These are phyloP conservation scores for Trametes pubescens DNA, from an alignment of 1,284 basidiomycete genomes.

Conservation along the genomic window DNA sequence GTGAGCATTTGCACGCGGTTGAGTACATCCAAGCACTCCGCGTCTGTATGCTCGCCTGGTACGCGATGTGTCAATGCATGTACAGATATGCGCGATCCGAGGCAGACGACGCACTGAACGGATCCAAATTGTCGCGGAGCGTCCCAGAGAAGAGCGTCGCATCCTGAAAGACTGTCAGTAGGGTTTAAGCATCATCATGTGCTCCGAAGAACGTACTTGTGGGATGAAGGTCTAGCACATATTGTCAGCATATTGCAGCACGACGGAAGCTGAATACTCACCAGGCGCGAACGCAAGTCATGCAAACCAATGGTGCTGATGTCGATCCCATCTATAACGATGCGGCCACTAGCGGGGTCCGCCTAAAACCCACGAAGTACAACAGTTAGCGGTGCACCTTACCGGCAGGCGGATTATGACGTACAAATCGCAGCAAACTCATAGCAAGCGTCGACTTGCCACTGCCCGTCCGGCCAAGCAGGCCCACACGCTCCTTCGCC, in stretches of 20 bases:
- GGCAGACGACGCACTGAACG: constrained; percentile 60
- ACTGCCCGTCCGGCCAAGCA: constrained; percentile 80
- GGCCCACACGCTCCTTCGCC: constrained; percentile 73
- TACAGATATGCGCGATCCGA: constrained; percentile 16
- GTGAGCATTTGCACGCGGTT: constrained; percentile 70
- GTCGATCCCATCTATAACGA: constrained; percentile 90
- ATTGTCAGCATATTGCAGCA: background rate
- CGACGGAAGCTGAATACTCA: constrained; percentile 44
- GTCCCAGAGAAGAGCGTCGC: constrained; percentile 89
- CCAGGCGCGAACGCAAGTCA: constrained; percentile 81
- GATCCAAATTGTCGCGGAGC: constrained; percentile 87
- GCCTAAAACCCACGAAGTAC: constrained; percentile 48
- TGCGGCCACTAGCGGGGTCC: constrained; percentile 82
- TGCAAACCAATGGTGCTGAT: constrained; percentile 88
- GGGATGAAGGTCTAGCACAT: constrained; percentile 78
- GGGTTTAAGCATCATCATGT: background rate
- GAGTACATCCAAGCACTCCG: constrained; percentile 75
- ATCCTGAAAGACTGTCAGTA: constrained; percentile 53
- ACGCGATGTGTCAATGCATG: constrained; percentile 16
- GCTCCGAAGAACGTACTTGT: constrained; percentile 53
- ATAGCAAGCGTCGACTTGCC: constrained; percentile 89
- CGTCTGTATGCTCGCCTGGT: constrained; percentile 80
- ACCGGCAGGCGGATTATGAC: background rate
- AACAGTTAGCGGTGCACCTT: constrained; percentile 17
- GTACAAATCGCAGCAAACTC: constrained; percentile 86